These are phyloP conservation scores for Neofusicoccum sp. DNA, from an alignment of 2,329 filamentous ascomycete species.

Conservation along the genomic window DNA sequence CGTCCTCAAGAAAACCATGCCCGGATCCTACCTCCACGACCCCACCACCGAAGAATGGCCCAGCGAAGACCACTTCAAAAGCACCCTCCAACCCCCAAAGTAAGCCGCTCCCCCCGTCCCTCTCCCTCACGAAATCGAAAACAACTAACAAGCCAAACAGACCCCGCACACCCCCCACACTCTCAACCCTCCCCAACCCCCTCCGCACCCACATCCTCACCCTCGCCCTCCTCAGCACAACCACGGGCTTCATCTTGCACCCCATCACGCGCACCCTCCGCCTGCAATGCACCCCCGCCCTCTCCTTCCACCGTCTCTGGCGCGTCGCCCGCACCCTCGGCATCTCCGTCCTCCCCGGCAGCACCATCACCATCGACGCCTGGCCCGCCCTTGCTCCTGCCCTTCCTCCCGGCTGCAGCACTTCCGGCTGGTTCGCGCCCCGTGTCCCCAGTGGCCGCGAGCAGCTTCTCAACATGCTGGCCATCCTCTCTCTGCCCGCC, in stretches of 20 bases:
- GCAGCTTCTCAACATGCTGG: neutral
- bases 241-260: neutral
- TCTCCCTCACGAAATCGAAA: neutral
- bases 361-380: neutral
- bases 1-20: neutral
- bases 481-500: neutral
- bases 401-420: neutral
- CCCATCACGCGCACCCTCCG: neutral
- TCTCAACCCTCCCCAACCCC: neutral
- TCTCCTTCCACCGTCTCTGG: neutral
- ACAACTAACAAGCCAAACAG: neutral
- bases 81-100: neutral
- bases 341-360: neutral
- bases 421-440: neutral
- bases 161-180: neutral
- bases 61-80: neutral
- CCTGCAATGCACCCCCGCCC: neutral
- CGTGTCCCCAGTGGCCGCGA: neutral
- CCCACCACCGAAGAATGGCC: neutral
- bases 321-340: neutral
- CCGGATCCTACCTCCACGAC: neutral
- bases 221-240: neutral
- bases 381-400: neutral
- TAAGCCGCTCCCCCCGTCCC: neutral
- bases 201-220: neutral